Conservation (phyloP, 192 early-diverging fungal species). For the Podila verticillata region DNA sequence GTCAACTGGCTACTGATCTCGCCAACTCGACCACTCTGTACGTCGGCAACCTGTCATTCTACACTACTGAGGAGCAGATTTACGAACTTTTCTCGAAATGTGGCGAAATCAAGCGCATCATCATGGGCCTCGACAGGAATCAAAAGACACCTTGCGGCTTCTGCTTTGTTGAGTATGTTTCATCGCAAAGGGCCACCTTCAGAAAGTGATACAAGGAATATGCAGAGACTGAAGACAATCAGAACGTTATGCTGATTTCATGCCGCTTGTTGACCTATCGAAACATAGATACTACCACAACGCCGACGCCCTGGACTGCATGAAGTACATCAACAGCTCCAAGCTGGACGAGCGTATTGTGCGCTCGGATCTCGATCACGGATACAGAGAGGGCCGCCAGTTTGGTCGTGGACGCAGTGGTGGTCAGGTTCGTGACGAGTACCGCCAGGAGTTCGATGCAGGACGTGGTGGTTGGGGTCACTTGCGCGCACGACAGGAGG, state of each 20-base stretch:
- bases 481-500: constrained; percentile 70
- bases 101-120: constrained; percentile 98
- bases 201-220: not conserved
- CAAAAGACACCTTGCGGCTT: constrained; percentile 98
- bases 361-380: constrained; percentile 95
- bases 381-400: constrained; percentile 92
- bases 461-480: constrained; percentile 97
- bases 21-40: constrained; percentile 86
- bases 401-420: constrained; percentile 95
- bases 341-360: constrained; percentile 96
- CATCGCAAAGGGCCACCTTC: not conserved
- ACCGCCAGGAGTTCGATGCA: constrained; percentile 93
- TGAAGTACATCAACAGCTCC: constrained; percentile 94
- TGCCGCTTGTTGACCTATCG: not conserved
- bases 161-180: constrained; percentile 96
- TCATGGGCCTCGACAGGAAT: constrained; percentile 96
- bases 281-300: constrained; percentile 84
- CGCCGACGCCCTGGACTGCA: constrained; percentile 89
- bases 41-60: constrained; percentile 97
- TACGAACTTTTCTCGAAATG: constrained; percentile 95
- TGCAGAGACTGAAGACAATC: not conserved
- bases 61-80: constrained; percentile 98
- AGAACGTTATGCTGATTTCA: too few relatives aligned
- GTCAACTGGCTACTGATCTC: constrained; percentile 61
- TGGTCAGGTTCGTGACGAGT: constrained; percentile 96